Evolutionary conservation across 257 asterid genomes (phyloP).

Genomic region (Fraxinus anomala): DNA sequence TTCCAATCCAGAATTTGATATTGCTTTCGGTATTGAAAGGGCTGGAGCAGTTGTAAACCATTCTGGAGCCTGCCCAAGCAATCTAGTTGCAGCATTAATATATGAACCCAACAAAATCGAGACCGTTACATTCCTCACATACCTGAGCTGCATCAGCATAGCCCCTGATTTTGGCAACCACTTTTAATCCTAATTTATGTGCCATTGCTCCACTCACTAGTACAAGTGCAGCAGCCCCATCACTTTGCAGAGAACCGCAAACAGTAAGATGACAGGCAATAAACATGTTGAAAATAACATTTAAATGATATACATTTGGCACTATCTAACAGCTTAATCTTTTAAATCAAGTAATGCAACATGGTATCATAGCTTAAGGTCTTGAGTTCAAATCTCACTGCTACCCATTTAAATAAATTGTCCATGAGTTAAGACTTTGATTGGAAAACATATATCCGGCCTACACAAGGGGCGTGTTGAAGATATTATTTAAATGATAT

Average conservation of each 20-base stretch:
- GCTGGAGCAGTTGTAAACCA: conserved; percentile 94
- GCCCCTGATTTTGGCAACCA: conserved; percentile 81
- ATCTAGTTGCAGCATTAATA: conserved; percentile 26
- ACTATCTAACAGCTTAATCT: no score
- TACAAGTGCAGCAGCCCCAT: conserved; percentile 95
- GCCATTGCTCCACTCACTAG: conserved; percentile 87
- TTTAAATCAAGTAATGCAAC: no score
- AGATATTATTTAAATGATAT: no score
- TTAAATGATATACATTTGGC: no score
- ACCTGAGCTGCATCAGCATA: conserved; percentile 99
- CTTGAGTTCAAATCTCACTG: no score
- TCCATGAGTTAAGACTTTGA: no score
- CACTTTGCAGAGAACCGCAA: conserved; percentile 47
- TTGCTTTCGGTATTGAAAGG: conserved; percentile 91
- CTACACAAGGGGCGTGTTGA: no score
- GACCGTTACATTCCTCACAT: background rate
- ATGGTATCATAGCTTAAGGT: no score
- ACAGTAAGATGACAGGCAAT: background rate
- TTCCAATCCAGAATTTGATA: conserved; percentile 67
- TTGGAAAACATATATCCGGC: no score
- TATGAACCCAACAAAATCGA: conserved; percentile 12
- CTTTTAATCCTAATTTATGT: conserved; percentile 66
- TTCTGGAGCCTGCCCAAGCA: conserved; percentile 82
- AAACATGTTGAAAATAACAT: no score
- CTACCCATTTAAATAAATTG: no score